These are phyloP conservation scores for Trichoderma endophyticum DNA, from an alignment of 2,329 filamentous ascomycete species.

Conservation along the genomic window DNA sequence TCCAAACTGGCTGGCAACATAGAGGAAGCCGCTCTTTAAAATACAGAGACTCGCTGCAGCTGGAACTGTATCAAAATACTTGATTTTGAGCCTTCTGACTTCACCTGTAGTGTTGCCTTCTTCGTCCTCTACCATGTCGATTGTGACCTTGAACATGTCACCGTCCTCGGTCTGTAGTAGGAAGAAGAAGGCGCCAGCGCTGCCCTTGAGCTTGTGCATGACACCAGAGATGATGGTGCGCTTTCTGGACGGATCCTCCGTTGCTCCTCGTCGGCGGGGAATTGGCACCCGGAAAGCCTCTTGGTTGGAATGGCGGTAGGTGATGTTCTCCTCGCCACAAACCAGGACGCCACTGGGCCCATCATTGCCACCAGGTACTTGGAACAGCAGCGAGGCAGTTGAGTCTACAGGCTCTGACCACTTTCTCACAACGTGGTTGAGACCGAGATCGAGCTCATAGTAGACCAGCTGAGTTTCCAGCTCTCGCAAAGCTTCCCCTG, in stretches of 20 bases:
- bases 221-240: slow-evolving; percentile 83
- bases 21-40: slow-evolving; percentile 92
- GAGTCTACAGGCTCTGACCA: slow-evolving; percentile 95
- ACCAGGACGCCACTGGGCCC: slow-evolving; percentile 94
- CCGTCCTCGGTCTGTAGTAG: slow-evolving; percentile 94
- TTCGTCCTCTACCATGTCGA: slow-evolving; percentile 83
- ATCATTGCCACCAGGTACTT: slow-evolving; percentile 89
- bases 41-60: slow-evolving; percentile 85
- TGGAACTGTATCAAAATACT: slow-evolving; percentile 96
- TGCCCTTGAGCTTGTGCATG: slow-evolving; percentile 92
- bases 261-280: slow-evolving; percentile 78
- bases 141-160: slow-evolving; percentile 94
- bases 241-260: slow-evolving; percentile 89
- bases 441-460: slow-evolving; percentile 92
- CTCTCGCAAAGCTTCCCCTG: slow-evolving; percentile 75
- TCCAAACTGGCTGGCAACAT: slow-evolving; percentile 86
- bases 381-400: slow-evolving; percentile 84
- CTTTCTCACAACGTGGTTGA: slow-evolving; percentile 95
- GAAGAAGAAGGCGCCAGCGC: slow-evolving; percentile 88
- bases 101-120: slow-evolving; percentile 76
- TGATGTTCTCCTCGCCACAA: slow-evolving; percentile 90
- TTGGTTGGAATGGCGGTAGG: slow-evolving; percentile 95
- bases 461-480: slow-evolving; percentile 91
- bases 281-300: slow-evolving; percentile 86
- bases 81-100: slow-evolving; percentile 81